Conservation (phyloP, 2,329 filamentous ascomycete species). For the Aquanectria penicillioides region DNA sequence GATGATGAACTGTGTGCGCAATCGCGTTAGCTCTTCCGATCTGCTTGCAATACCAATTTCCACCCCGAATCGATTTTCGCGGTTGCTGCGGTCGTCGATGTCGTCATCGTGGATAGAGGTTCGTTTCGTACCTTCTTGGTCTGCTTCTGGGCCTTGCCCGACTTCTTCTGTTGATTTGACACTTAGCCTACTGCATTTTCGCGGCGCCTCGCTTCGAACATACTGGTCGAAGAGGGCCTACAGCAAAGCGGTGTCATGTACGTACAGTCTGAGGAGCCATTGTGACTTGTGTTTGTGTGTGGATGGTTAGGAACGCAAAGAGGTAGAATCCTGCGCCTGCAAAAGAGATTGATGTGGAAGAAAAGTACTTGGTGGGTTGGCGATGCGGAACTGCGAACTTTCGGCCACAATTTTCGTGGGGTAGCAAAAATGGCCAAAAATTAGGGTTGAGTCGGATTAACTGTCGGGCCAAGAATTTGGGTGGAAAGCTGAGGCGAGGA, state of each 20-base stretch:
- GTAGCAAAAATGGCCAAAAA: conserved; percentile 37
- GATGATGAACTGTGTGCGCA: conserved; percentile 84
- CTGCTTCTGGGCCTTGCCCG: conserved; percentile 78
- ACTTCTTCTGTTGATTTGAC: conserved; percentile 72
- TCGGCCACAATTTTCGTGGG: conserved; percentile 42
- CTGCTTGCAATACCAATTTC: background rate
- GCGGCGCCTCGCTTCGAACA: conserved; percentile 25
- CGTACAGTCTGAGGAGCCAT: conserved; percentile 93
- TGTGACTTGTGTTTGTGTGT: conserved; percentile 54
- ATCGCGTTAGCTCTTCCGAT: conserved; percentile 23
- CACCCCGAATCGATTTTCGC: conserved; percentile 3
- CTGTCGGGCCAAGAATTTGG: too few species aligned
- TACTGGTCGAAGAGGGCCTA: conserved; percentile 64
- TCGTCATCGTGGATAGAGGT: conserved; percentile 3
- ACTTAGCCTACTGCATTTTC: conserved; percentile 94
- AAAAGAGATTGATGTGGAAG: conserved; percentile 22
- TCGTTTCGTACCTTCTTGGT: conserved; percentile 79
- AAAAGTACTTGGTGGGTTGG: conserved; percentile 24
- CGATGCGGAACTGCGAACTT: conserved; percentile 26
- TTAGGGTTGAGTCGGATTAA: conserved; percentile 48
- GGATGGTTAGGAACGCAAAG: conserved; percentile 61
- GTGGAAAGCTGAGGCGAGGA: too few species aligned
- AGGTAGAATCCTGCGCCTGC: conserved; percentile 84
- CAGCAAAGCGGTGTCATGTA: conserved; percentile 93
- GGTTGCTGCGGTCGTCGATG: conserved; percentile 1